Base-by-base conservation (phyloP, 768 basidiomycete species). In the Amanita thiersii region DNA sequence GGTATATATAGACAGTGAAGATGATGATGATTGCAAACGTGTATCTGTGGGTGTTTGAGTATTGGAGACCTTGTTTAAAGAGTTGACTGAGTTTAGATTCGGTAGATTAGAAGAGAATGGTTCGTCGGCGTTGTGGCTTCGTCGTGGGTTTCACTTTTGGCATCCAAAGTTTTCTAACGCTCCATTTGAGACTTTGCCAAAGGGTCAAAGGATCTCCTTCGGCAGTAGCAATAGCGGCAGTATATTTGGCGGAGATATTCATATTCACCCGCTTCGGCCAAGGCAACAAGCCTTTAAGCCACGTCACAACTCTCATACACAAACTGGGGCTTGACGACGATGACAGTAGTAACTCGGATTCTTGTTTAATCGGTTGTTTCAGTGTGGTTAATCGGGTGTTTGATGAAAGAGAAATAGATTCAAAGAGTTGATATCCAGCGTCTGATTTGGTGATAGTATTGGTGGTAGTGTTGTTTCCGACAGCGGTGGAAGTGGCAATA, bases 221-320 rank as follows among this genome's bases (percentile, higher is more conserved):
- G 7, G 2, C 8, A 11, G 21, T 8, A 2, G 32, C 28, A 5
- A 25, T 17, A 18, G 3, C n/a, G 14, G 23, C 19, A 14, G 20
- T 18, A n/a, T n/a, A 28, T 7, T 7, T 28, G 7, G n/a, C 26
- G n/a, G 7, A 7, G 32, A 12, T 12, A 10, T 14, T 5, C 5
- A 8, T 24, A 17, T 23, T 42, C 21, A 7, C 21, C n/a, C n/a
- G n/a, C n/a, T n/a, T n/a, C 9, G 32, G 2, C 32, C 32, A 37
- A 18, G 34, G 42, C 9, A 36, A 17, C 6, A 37, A 9, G n/a
- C 30, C 30, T 28, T 43, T 43, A 11, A 43, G 25, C 42, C 42
- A 43, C 5, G 25, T 36, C 4, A 19, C 5, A 11, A 28, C 25
- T 5, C 35, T 35, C 10, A 10, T 35, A 25, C 26, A 33, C 15